These are phyloP conservation scores for Ceratorhiza oryzae-sativae DNA, from an alignment of 1,284 basidiomycete genomes.

Conservation along the genomic window DNA sequence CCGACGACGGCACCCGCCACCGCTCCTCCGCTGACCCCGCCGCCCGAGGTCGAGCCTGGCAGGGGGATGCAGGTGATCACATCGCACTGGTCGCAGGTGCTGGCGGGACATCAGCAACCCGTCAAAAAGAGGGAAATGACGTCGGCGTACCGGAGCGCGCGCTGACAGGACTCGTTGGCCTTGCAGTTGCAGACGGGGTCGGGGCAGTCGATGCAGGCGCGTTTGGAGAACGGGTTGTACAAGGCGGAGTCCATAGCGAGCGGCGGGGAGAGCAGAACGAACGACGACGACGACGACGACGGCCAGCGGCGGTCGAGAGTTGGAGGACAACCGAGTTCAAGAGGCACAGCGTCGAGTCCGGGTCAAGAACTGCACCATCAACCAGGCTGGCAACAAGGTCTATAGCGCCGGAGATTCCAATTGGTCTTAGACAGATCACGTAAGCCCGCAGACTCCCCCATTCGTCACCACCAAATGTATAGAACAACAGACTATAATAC, in stretches of 20 bases:
- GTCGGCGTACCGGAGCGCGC: not conserved
- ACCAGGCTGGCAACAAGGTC: conserved; percentile 27
- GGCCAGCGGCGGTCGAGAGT: conserved; percentile 34
- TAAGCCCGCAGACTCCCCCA: not conserved
- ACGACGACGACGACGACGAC: conserved; percentile 29
- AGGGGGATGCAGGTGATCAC: conserved; percentile 35
- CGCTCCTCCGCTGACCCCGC: conserved; percentile 54
- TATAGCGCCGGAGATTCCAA: not conserved
- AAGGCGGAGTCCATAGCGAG: conserved; percentile 13
- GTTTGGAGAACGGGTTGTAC: conserved; percentile 22
- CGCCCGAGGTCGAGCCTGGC: not conserved
- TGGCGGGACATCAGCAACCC: not conserved
- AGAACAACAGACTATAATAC: not conserved
- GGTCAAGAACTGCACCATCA: conserved; percentile 19
- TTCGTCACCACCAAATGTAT: not conserved
- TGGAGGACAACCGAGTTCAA: not conserved
- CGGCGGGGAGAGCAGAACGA: not conserved
- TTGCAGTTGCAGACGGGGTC: conserved; percentile 21
- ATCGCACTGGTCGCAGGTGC: conserved; percentile 39
- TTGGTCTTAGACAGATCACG: conserved; percentile 17
- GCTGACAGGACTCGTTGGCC: conserved; percentile 21
- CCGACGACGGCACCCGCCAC: conserved; percentile 46
- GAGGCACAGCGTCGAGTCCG: not conserved
- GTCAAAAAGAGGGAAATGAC: not conserved
- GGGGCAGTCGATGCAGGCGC: conserved; percentile 27